These are phyloP conservation scores for Lepiota brunneoincarnata DNA, from an alignment of 768 basidiomycete species.

Conservation along the genomic window DNA sequence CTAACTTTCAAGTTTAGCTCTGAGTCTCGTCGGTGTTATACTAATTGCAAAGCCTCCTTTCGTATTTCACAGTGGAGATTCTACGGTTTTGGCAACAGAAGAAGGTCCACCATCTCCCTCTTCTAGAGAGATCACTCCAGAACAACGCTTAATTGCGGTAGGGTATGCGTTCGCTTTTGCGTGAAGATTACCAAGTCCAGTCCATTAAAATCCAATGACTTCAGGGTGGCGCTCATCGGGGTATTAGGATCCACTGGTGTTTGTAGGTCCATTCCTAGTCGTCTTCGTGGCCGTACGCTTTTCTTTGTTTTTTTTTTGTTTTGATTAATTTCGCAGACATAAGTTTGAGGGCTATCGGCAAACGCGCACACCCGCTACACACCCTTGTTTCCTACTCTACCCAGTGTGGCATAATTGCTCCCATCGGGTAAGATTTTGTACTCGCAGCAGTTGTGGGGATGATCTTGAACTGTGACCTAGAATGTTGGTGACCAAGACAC, in stretches of 20 bases:
- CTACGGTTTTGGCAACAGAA: not conserved
- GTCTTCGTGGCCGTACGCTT: not conserved
- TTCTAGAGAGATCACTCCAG: conserved; percentile 10
- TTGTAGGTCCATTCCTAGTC: conserved; percentile 40
- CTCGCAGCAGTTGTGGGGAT: not conserved
- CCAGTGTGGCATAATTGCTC: conserved; percentile 40
- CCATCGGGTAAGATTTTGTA: conserved; percentile 26
- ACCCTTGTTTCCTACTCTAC: conserved; percentile 60
- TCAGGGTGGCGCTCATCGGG: conserved; percentile 59
- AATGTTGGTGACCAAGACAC: conserved; percentile 36
- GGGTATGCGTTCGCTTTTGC: conserved; percentile 42
- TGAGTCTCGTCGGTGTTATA: conserved; percentile 73
- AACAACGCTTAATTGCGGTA: conserved; percentile 56
- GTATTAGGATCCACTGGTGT: conserved; percentile 66
- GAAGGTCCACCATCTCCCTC: conserved; percentile 19
- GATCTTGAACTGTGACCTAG: conserved; percentile 23
- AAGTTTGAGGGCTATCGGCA: conserved; percentile 60
- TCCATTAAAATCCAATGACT: not conserved
- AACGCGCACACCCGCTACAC: conserved; percentile 69
- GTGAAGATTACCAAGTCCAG: not conserved
- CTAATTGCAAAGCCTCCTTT: conserved; percentile 78
- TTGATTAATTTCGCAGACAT: conserved; percentile 23
- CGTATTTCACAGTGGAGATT: conserved; percentile 52
- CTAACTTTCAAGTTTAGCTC: conserved; percentile 33
- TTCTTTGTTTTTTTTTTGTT: too few species aligned